Base-by-base conservation (phyloP, 192 early-diverging fungal genomes). In the Coemansia sp. region DNA sequence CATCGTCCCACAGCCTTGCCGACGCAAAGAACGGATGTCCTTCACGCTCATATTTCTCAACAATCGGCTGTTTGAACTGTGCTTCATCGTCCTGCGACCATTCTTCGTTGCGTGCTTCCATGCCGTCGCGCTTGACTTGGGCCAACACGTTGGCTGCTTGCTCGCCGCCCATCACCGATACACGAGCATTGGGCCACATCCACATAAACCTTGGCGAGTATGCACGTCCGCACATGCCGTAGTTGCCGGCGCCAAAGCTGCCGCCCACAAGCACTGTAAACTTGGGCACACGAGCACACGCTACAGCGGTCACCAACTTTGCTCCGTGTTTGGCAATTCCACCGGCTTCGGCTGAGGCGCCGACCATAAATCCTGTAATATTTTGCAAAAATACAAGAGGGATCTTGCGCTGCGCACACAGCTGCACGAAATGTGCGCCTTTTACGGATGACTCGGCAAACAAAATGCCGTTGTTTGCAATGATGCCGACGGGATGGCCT, bases 301-400 rank as follows among this genome's bases (percentile, higher is more conserved):
- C 90, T 5, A 98, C 95, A 14, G 95, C 93, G 7, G 91, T 95
- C 0, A 98, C 95, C 73, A 98, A 84, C 73, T 98, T 98, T 62
- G 94, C 94, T 19, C 95, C 95, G 73, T 98, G 94, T 82, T 95
- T 98, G 54, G 95, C 95, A 78, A 98, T 98, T 59, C 95, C 95
- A 55, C 90, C 90, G 14, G 93, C 93, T 77, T 98, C 95, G 32
- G 94, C 95, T 20, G 88, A 88, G 27, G 91, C 87, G 27, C 94
- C 94, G 7, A 98, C 94, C 95, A 98, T 98, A 81, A 96, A 96
- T 39, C 94, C 93, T 24, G 93, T 95, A 64, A 98, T 98, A 73
- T 98, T 96, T 62, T 98, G 95, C 65, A 98, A 81, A 71, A 98
- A 98, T 10, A 96, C 84, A 24, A 96, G 77, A 9, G 94, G 94